phyloP scores from a whole-genome alignment of 2,329 filamentous ascomycete species.

The Claviceps quebecensis region DNA sequence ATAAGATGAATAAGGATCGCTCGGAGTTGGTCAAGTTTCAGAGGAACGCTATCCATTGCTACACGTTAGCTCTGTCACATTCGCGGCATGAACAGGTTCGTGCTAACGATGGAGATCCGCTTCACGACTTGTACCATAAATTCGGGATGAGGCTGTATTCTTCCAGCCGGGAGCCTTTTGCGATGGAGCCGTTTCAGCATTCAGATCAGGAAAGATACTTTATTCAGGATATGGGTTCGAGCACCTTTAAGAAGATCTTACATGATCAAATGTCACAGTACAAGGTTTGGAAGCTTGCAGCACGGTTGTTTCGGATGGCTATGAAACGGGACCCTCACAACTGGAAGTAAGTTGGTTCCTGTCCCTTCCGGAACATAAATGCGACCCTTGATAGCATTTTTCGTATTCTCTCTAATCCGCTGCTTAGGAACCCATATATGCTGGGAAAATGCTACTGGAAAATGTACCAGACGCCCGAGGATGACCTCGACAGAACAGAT shows the following conservation, averaged over 20 bases:
- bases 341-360: conserved; percentile 35
- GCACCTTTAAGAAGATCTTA: conserved; percentile 37
- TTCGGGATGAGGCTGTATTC: conserved; percentile 49
- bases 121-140: conserved; percentile 45
- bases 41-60: conserved; percentile 70
- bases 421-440: conserved; percentile 40
- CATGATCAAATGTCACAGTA: conserved; percentile 44
- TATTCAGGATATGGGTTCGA: conserved; percentile 34
- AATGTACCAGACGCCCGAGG: conserved; percentile 39
- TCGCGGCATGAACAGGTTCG: conserved; percentile 32
- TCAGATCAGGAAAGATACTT: conserved; percentile 43
- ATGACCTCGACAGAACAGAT: conserved; percentile 31
- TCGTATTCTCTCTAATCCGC: conserved; percentile 5
- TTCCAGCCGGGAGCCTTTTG: conserved; percentile 47
- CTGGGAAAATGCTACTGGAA: conserved; percentile 50
- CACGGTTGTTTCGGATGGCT: conserved; percentile 40
- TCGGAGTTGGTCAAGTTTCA: conserved; percentile 62
- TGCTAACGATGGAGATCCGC: conserved; percentile 33
- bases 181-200: conserved; percentile 47
- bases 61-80: conserved; percentile 45
- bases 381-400: background rate
- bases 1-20: conserved; percentile 79
- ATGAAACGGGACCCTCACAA: conserved; percentile 38
- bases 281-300: conserved; percentile 48
- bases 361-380: background rate